Percentiles rank a stretch among this genome's conserved stretches.
phyloP scores from a whole-genome alignment of 2,329 filamentous ascomycete genomes.

The Stemphylium vesicarium region DNA sequence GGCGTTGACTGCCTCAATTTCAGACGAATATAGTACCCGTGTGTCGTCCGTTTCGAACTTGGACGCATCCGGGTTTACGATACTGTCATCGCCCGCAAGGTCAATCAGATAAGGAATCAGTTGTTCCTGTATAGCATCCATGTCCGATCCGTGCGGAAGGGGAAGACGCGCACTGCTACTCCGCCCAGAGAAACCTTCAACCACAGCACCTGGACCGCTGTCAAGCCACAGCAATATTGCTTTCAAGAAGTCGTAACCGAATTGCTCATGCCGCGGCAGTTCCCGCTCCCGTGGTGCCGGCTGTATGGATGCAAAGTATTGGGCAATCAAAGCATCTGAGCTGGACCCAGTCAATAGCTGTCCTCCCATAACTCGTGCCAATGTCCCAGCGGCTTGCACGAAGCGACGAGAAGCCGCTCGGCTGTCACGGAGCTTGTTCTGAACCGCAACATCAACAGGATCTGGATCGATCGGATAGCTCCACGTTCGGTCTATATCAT shows the following conservation, averaged over 20 bases:
- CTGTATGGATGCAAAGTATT: conserved; percentile 57
- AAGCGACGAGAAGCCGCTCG: conserved; percentile 65
- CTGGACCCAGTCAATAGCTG: conserved; percentile 54
- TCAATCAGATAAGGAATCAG: conserved; percentile 66
- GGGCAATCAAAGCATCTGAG: conserved; percentile 45
- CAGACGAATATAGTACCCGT: conserved; percentile 59
- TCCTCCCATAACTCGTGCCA: conserved; percentile 63
- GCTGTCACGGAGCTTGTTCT: conserved; percentile 62
- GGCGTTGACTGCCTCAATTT: conserved; percentile 62
- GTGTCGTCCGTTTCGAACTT: conserved; percentile 63
- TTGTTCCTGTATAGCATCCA: conserved; percentile 61
- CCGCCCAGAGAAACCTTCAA: conserved; percentile 63
- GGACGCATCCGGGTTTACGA: conserved; percentile 64
- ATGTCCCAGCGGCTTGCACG: conserved; percentile 66
- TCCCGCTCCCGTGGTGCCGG: conserved; percentile 51
- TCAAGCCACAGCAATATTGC: conserved; percentile 68
- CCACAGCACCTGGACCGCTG: conserved; percentile 61
- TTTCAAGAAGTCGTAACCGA: conserved; percentile 70
- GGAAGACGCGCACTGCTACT: conserved; percentile 57
- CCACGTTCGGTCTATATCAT: conserved; percentile 63
- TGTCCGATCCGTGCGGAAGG: conserved; percentile 57
- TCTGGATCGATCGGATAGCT: conserved; percentile 65
- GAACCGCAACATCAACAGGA: conserved; percentile 58
- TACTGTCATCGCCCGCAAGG: conserved; percentile 57
- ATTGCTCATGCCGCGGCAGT: conserved; percentile 54